Conservation (phyloP, 2,329 filamentous ascomycete genomes). For the Neophaeococcomyces aloes region DNA sequence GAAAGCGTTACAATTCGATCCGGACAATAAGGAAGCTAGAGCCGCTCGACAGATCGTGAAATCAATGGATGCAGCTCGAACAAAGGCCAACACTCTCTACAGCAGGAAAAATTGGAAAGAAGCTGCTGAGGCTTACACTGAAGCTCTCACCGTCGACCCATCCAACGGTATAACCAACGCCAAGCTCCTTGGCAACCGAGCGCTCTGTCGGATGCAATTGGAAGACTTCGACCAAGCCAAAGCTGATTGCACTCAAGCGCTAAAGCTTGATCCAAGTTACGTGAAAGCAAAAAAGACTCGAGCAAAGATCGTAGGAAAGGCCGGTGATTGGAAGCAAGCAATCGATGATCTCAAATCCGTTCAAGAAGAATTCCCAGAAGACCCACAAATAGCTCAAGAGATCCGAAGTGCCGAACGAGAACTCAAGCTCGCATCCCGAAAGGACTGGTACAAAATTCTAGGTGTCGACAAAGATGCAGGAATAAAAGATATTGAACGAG, state of each 20-base stretch:
- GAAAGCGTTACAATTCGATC: conserved; percentile 79
- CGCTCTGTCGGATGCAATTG: conserved; percentile 65
- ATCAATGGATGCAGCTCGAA: conserved; percentile 65
- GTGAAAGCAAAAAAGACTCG: conserved; percentile 87
- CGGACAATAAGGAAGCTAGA: conserved; percentile 79
- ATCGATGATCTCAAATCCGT: conserved; percentile 81
- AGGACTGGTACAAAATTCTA: conserved; percentile 98
- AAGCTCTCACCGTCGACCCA: conserved; percentile 76
- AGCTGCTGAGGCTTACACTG: conserved; percentile 74
- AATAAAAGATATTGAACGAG: conserved; percentile 85
- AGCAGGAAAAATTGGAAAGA: conserved; percentile 70
- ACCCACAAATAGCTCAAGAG: conserved; percentile 71
- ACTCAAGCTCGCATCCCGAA: conserved; percentile 92
- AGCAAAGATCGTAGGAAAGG: conserved; percentile 76
- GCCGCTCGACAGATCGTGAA: too few species aligned
- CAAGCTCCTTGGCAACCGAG: conserved; percentile 88
- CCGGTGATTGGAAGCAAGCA: conserved; percentile 85
- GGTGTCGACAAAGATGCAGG: conserved; percentile 74
- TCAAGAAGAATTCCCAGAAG: conserved; percentile 69
- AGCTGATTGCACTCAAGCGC: conserved; percentile 72
- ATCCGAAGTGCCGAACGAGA: conserved; percentile 85
- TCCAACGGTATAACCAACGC: conserved; percentile 85
- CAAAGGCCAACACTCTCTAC: conserved; percentile 83
- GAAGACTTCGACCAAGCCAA: conserved; percentile 77
- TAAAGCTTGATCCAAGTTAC: conserved; percentile 74